A percentile compares a stretch with the other conserved stretches of the same genome.
phyloP scores from a whole-genome alignment of 2,329 filamentous ascomycete species.

The Cercospora zeina region DNA sequence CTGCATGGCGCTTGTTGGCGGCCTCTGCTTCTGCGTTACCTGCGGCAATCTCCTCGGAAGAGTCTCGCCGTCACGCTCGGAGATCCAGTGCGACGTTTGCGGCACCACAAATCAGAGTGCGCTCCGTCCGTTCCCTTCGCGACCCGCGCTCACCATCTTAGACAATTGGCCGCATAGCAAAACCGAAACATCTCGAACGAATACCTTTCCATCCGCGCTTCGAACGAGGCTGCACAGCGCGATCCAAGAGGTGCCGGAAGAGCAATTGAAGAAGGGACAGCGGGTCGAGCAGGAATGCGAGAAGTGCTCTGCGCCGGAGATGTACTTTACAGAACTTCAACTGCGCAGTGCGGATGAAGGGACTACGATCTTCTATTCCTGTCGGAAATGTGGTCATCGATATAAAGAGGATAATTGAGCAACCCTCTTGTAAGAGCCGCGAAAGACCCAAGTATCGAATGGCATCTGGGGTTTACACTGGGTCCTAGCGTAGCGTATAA shows the following conservation, averaged over 20 bases:
- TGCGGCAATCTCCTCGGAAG: background rate
- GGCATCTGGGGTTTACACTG: background rate
- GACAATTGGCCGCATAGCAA: background rate
- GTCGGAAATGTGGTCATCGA: background rate
- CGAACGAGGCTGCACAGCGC: background rate
- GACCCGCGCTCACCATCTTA: background rate
- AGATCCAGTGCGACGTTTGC: background rate
- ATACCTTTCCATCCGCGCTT: background rate
- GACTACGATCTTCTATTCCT: background rate
- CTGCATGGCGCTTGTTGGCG: background rate
- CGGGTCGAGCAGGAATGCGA: background rate
- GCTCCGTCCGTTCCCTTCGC: background rate
- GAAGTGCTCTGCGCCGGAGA: background rate
- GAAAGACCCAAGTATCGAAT: background rate
- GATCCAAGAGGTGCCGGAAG: background rate
- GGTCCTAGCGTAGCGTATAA: background rate
- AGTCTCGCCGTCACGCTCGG: background rate
- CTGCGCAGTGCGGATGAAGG: background rate
- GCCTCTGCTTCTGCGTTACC: background rate
- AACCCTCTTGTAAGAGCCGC: background rate
- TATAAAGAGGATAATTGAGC: background rate
- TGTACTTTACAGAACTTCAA: background rate
- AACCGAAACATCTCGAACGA: background rate
- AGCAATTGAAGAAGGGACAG: background rate
- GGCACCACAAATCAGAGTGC: background rate